Evolutionary conservation across 2,329 filamentous ascomycete species (phyloP), one percentile per base, ranked within the genome.

Genomic region (Trichoderma sp.): DNA sequence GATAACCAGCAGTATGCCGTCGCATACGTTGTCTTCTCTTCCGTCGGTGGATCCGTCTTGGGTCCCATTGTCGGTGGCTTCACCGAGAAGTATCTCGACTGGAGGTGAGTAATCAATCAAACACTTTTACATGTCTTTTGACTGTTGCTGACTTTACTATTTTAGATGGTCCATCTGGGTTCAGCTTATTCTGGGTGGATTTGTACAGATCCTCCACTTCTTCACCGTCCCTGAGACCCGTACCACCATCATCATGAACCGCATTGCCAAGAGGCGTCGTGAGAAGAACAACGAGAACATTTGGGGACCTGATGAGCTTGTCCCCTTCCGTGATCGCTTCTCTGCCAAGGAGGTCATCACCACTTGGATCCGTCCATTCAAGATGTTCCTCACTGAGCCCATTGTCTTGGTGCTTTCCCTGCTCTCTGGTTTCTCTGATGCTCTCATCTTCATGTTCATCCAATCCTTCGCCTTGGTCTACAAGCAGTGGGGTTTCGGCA

Each of bases 41-140:
- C 91, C 0, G 92, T 94, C 19, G 91, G 89, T 29, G 92, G 92
- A 14, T 93, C 91, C 0, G 88, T 93, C 10, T 83, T 94, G 1
- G 92, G 92, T 0, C 92, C 92, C 11, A 90, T 94, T 55, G 85
- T 93, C n/a, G 92, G 92, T 72, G 92, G 91, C 0, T 94, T 94
- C 75, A 87, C 90, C 21, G 87, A 94, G 77, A 79, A 87, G 37
- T 88, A 88, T 72, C 83, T 92, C 0, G 76, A 81, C 31, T 96
- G 92, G 92, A 85, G 86, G 72, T 94, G 75, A 75, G 73, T 70
- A 13, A 7, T 6, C n/a, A 53, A 27, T 2, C 29, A 16, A 16
- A 2, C 19, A 10, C 0, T 4, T 55, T 27, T 27, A 27, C 27
- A n/a, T n/a, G 2, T 31, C 19, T 49, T 8, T 31, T 3, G 4